Conservation (phyloP, 2,329 filamentous ascomycete genomes). For the Fusarium goolgardi region DNA sequence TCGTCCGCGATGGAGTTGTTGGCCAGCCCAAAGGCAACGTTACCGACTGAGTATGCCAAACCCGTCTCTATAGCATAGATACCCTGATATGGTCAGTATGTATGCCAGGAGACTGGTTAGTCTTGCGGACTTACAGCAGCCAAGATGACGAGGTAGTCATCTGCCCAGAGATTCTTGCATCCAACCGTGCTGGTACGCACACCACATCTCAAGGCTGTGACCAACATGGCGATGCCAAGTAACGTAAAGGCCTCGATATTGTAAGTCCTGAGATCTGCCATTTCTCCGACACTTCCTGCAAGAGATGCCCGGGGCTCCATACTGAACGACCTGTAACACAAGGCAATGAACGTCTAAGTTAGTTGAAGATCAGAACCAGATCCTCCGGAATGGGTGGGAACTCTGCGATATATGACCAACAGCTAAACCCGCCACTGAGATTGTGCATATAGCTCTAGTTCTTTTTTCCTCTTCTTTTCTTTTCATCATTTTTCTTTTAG, state of each 20-base stretch:
- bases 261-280: slow-evolving; percentile 44
- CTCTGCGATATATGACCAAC: slow-evolving; percentile 26
- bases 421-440: not conserved
- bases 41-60: slow-evolving; percentile 63
- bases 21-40: slow-evolving; percentile 62
- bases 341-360: slow-evolving; percentile 1
- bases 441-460: slow-evolving; percentile 1
- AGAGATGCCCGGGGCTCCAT: slow-evolving; percentile 35
- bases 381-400: not conserved
- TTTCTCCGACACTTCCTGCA: slow-evolving; percentile 39
- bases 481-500: not conserved
- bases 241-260: slow-evolving; percentile 56
- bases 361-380: not conserved
- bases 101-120: no score
- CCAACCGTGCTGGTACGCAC: slow-evolving; percentile 62
- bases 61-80: slow-evolving; percentile 64
- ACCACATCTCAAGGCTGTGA: slow-evolving; percentile 63
- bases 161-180: slow-evolving; percentile 61
- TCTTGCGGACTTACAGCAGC: slow-evolving; percentile 56
- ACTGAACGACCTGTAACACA: slow-evolving; percentile 2
- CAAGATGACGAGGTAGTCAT: slow-evolving; percentile 70
- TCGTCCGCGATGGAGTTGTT: slow-evolving; percentile 68
- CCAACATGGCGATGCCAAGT: slow-evolving; percentile 59
- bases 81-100: slow-evolving; percentile 51
- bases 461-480: not conserved